Base-by-base conservation (phyloP, 1,284 basidiomycete species). In the Gymnopus androsaceus region DNA sequence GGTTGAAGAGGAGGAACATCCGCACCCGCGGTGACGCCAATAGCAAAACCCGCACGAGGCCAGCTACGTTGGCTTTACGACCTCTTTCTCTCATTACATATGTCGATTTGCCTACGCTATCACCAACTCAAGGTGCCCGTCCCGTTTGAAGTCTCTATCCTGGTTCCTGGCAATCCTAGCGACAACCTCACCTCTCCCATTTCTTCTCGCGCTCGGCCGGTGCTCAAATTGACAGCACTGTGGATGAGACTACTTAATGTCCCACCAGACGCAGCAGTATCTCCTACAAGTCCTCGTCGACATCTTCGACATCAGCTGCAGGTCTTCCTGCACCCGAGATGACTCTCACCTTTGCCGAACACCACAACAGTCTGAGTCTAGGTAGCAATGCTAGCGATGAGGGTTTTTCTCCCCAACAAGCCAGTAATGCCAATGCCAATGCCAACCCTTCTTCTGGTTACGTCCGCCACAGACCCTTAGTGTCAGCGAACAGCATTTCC, bases 1-100 rank as follows among this genome's bases (percentile, higher is more conserved):
- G 28, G 70, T 91, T 31, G 90, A 92, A 67, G 90, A 91, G 63
- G 89, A 91, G 33, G 89, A 91, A 52, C n/a, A n/a, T n/a, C n/a
- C n/a, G n/a, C n/a, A n/a, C n/a, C n/a, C n/a, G n/a, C n/a, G n/a
- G n/a, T n/a, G n/a, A n/a, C n/a, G n/a, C n/a, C n/a, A n/a, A n/a
- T n/a, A n/a, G n/a, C n/a, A n/a, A n/a, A n/a, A n/a, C n/a, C 53
- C 33, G 69, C 6, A 66, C 74, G 36, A 52, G 56, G 9, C 87
- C 88, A 21, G 75, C 82, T 31, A 84, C 75, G 60, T 75, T 90
- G 53, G 83, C 79, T 61, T 73, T 90, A 23, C 83, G 85, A 15
- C 88, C 88, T n/a, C 73, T 91, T 48, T 85, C 88, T 2, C 78
- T 90, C 41, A 82, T 81, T 3, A 77, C 81, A 25, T 80, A 81